Base-by-base conservation (phyloP, 257 asterid genomes). In the Fraxinus americana region DNA sequence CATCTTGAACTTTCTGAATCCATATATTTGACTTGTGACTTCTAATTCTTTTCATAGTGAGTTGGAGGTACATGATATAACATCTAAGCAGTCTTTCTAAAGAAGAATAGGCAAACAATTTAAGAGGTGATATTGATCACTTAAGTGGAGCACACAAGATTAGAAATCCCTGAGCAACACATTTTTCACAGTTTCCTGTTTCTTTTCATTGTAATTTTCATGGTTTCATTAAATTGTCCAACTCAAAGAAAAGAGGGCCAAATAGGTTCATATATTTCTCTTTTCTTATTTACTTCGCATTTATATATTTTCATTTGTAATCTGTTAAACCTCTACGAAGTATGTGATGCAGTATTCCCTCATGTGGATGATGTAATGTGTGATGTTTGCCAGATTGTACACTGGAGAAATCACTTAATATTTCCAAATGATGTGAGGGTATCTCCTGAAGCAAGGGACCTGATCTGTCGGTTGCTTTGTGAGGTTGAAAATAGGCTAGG, bases 401-500 rank as follows among this genome's bases (percentile, higher is more conserved):
- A 89, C 67, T 93, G 97, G 98, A 88, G 84, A 80, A 85, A 83
- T 77, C 86, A 89, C 81, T 87, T 91, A 71, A 83, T 41, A 77
- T 93, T 93, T 81, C 98, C 98, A 35, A 78, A 75, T 36, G 90
- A 89, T 74, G 83, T 90, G 76, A 87, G 91, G 88, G 10, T 91
- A 72, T 80, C 90, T 43, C 91, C 88, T 54, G 94, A 88, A 80
- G 98, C 96, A 23, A 93, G 83, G 82, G 91, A 90, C 88, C 88
- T 93, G 73, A 93, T 93, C 45, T 78, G 80, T 68, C 75, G 84
- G 81, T 77, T 93, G 87, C 90, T 93, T 74, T 85, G 94, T 78
- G 90, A 90, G 79, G 94, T 79, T 77, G 85, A 86, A 52, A 50
- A 78, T 71, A 85, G 98, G 82, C 82, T 94, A 70, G 98, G 98